phyloP scores from a whole-genome alignment of 1,284 basidiomycete species.

The Cryptococcus floricola region DNA sequence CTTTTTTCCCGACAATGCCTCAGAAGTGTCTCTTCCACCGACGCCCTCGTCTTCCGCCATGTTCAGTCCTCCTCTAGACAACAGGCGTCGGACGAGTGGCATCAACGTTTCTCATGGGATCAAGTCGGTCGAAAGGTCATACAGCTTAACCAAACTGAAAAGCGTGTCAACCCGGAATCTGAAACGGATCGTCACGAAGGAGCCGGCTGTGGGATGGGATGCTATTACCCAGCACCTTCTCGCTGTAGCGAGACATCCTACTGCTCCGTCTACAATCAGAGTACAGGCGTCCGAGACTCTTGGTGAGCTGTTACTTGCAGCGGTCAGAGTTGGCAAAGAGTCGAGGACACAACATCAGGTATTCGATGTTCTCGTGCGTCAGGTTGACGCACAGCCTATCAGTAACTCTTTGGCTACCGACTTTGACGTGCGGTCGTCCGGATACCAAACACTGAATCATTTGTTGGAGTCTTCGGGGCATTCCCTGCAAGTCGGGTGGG shows the following conservation, averaged over 20 bases:
- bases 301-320: constrained; percentile 69
- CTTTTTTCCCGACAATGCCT: constrained; percentile 38
- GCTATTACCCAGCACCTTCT: constrained; percentile 74
- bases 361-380: constrained; percentile 72
- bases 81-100: constrained; percentile 73
- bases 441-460: constrained; percentile 80
- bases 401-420: constrained; percentile 37
- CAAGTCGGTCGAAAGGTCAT: constrained; percentile 58
- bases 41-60: constrained; percentile 13
- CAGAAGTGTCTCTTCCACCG: constrained; percentile 26
- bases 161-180: constrained; percentile 76
- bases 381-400: constrained; percentile 57
- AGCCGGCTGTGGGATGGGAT: constrained; percentile 80
- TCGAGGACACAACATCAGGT: constrained; percentile 73
- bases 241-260: constrained; percentile 59
- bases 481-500: constrained; percentile 86
- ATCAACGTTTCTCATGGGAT: constrained; percentile 72
- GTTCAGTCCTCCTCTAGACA: constrained; percentile 23
- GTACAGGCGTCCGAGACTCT: constrained; percentile 81
- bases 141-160: constrained; percentile 80
- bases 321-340: constrained; percentile 58
- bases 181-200: constrained; percentile 71
- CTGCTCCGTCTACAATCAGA: constrained; percentile 72
- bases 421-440: constrained; percentile 76
- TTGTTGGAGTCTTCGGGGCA: constrained; percentile 88